A percentile compares a stretch with the other conserved stretches of the same genome.
phyloP scores from a whole-genome alignment of 2,329 filamentous ascomycete genomes.

The Neoscytalidium dimidiatum region DNA sequence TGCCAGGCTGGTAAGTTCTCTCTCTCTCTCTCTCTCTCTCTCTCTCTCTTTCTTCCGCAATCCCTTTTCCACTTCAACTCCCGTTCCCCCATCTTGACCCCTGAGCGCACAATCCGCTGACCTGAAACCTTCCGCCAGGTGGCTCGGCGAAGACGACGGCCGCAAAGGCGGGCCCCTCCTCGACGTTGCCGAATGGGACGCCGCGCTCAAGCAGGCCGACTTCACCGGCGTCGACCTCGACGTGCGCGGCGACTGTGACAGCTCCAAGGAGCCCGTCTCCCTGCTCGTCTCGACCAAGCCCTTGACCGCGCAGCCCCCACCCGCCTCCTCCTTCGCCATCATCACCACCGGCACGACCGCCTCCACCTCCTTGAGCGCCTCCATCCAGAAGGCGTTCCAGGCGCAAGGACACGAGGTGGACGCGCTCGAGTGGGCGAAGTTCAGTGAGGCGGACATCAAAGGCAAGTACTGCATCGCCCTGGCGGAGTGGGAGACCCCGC shows the following conservation, averaged over 20 bases:
- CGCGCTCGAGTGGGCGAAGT: neutral
- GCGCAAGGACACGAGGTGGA: neutral
- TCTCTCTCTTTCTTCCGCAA: slow-evolving; percentile 23
- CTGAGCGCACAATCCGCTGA: slow-evolving; percentile 34
- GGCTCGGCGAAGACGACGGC: slow-evolving; percentile 35
- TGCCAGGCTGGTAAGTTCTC: slow-evolving; percentile 35
- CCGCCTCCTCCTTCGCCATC: neutral
- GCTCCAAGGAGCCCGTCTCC: neutral
- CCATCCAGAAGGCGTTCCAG: neutral
- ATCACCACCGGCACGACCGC: neutral
- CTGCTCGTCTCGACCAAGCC: slow-evolving; percentile 6
- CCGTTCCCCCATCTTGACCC: slow-evolving; percentile 29
- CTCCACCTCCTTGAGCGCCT: neutral
- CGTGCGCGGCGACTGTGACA: neutral
- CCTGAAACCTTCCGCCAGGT: slow-evolving; percentile 22
- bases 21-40: neutral
- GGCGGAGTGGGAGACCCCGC: neutral
- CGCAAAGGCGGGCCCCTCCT: slow-evolving; percentile 28
- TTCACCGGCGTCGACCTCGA: slow-evolving; percentile 7
- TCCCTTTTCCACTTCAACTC: slow-evolving; percentile 24
- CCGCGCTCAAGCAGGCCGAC: neutral
- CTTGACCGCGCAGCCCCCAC: neutral
- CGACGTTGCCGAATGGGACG: neutral
- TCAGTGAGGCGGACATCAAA: neutral
- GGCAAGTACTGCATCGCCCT: slow-evolving; percentile 7